These are phyloP conservation scores for Escovopsis sp. DNA, from an alignment of 2,329 filamentous ascomycete genomes.

Conservation along the genomic window DNA sequence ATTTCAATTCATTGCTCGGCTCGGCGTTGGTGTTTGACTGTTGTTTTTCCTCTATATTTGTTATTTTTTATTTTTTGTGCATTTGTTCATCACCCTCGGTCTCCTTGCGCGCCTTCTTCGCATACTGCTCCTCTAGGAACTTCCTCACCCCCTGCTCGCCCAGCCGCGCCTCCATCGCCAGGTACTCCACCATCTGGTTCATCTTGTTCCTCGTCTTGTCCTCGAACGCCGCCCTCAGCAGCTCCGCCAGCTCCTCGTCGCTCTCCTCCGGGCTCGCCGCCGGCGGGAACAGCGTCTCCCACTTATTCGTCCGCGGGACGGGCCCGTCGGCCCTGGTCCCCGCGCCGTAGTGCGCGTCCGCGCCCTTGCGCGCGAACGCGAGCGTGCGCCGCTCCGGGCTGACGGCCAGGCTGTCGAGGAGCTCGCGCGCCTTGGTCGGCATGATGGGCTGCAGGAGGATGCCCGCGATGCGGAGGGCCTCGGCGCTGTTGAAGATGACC, in stretches of 20 bases:
- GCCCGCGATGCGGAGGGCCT: constrained; percentile 63
- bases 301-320: constrained; percentile 20
- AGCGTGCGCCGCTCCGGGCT: constrained; percentile 44
- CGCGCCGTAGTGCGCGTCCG: constrained; percentile 56
- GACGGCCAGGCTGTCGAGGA: constrained; percentile 72
- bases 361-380: constrained; percentile 43
- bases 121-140: constrained; percentile 9
- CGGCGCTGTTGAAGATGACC: constrained; percentile 55
- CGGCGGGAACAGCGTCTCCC: constrained; percentile 38
- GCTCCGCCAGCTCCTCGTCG: constrained; percentile 10
- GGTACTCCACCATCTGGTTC: constrained; percentile 13
- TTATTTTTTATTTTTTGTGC: not conserved
- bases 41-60: not conserved
- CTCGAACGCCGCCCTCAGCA: constrained; percentile 6
- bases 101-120: constrained; percentile 3
- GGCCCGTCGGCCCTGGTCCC: constrained; percentile 11
- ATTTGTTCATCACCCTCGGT: not conserved
- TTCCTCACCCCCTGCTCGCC: constrained; percentile 11
- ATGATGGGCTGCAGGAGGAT: constrained; percentile 89
- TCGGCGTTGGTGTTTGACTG: not conserved
- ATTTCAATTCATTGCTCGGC: not conserved
- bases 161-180: constrained; percentile 17
- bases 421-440: constrained; percentile 55
- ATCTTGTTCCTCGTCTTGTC: constrained; percentile 14
- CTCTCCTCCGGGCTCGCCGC: constrained; percentile 13